phyloP scores from a whole-genome alignment of 2,329 filamentous ascomycete species.

The Colletotrichum plurivorum region DNA sequence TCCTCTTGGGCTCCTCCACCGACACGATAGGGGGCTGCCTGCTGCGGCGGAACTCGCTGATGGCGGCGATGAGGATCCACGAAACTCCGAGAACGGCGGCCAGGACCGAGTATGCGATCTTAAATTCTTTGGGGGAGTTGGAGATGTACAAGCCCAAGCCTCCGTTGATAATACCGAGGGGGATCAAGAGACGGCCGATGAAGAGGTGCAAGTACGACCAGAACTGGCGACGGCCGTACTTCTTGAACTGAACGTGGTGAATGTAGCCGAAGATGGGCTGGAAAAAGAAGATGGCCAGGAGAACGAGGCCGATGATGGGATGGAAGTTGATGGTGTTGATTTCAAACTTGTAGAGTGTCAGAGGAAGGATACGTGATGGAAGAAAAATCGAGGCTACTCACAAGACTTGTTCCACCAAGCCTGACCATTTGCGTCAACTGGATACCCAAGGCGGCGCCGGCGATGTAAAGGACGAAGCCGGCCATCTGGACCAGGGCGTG shows the following conservation, averaged over 20 bases:
- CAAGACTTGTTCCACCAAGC: conserved; percentile 48
- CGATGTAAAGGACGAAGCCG: conserved; percentile 54
- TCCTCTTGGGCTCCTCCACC: conserved; percentile 37
- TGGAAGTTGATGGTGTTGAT: conserved; percentile 55
- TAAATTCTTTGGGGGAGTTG: conserved; percentile 44
- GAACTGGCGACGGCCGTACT: conserved; percentile 52
- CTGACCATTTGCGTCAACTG: conserved; percentile 52
- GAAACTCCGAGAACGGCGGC: conserved; percentile 53
- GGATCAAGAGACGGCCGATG: conserved; percentile 56
- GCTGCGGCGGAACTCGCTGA: conserved; percentile 48
- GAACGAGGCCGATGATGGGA: conserved; percentile 61
- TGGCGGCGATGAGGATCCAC: conserved; percentile 53
- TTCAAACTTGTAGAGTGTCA: conserved; percentile 45
- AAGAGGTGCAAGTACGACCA: conserved; percentile 60
- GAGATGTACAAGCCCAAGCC: conserved; percentile 59
- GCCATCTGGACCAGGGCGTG: conserved; percentile 58
- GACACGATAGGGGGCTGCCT: conserved; percentile 28
- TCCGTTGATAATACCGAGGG: conserved; percentile 61
- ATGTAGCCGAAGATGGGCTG: conserved; percentile 59
- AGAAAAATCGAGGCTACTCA: conserved; percentile 42
- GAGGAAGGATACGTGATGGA: not conserved
- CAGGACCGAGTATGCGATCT: conserved; percentile 56
- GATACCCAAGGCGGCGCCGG: conserved; percentile 59
- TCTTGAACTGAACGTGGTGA: conserved; percentile 59
- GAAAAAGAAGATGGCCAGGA: conserved; percentile 55